Evolutionary conservation across 2,329 filamentous ascomycete genomes (phyloP), one percentile per base, ranked within the genome.

Genomic region (Trichoderma cornu-damae): DNA sequence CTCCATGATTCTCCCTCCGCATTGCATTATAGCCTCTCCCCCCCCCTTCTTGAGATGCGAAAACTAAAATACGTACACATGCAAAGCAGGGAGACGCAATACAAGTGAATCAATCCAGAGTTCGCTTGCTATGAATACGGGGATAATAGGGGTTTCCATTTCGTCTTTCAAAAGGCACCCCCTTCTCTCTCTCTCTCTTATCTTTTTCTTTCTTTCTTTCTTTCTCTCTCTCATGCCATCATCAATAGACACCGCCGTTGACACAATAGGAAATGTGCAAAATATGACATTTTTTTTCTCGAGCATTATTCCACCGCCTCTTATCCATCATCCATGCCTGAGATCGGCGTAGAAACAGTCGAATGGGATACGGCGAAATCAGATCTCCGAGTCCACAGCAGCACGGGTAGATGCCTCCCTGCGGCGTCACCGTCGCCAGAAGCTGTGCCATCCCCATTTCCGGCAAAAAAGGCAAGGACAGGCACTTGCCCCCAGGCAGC

Each of bases 331-430:
- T 18, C 26, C 16, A 32, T 28, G n/a, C 8, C 14, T 22, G 7
- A 18, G 18, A n/a, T 38, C n/a, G 16, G 8, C 20, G 6, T 35
- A 26, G 35, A 7, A 22, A 35, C 30, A 18, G 34, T 6, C 47
- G 32, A 14, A 28, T 20, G 28, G 49, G 34, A 53, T 53, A 48
- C 57, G 35, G 37, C 49, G 14, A 34, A 43, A 52, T 28, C 42
- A 54, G 49, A 54, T 58, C 57, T 58, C 43, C 49, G 48, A 53
- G 35, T 47, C 18, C 49, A 58, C 40, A 20, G 22, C 49, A 58
- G 26, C 14, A 28, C 57, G 57, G 57, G 7, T 49, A 54, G 57
- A 43, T 58, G 57, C 49, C 43, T 35, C n/a, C 26, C 26, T 54
- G 57, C 43, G 7, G 57, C n/a, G 28, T 42, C 34, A 32, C 24